Evolutionary conservation across 78 protist genomes (phyloP), one percentile per base, ranked within the genome.

Genomic region (Dictyostelium discoideum): DNA sequence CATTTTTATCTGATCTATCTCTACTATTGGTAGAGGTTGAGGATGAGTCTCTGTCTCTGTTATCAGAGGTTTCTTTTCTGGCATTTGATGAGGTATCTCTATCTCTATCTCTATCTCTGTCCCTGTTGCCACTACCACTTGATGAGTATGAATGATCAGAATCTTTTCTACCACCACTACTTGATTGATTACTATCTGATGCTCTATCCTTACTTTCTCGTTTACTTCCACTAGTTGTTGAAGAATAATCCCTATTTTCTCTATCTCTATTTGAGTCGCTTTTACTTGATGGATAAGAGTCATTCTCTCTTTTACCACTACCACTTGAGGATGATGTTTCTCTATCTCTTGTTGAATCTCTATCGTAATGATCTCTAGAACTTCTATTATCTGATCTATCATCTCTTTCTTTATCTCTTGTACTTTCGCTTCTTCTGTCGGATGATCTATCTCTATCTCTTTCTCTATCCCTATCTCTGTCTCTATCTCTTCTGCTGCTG

Each of bases 361-460:
- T 22, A 22, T 63, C 73, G 6, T 81, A n/a, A 39, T 18, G 20
- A 11, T 85, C 89, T 85, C 79, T 44, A 1, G 50, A 74, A 20
- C 85, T 73, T 42, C 78, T 83, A 50, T 26, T 86, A n/a, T 86
- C 92, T 3, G 57, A 77, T 40, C 79, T 85, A 65, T 67, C 79
- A 67, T 86, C 77, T 77, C 85, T 87, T 10, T 74, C 85, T 54
- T 26, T 87, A 20, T 88, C 93, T 65, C 78, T 79, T 40, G 22
- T n/a, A 8, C 69, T 67, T 48, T 48, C 50, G 4, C 92, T 67
- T 13, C 44, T 32, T 9, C 72, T 85, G 6, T 79, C 81, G 24
- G 77, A 77, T 18, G 78, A 73, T 57, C 93, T 77, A n/a, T 87
- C 92, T 54, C 85, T 87, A 9, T 87, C 92, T 37, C 82, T 26